These are phyloP conservation scores for Dactylis glomerata DNA, from an alignment of 176 grass and related monocot genomes.

Conservation along the genomic window DNA sequence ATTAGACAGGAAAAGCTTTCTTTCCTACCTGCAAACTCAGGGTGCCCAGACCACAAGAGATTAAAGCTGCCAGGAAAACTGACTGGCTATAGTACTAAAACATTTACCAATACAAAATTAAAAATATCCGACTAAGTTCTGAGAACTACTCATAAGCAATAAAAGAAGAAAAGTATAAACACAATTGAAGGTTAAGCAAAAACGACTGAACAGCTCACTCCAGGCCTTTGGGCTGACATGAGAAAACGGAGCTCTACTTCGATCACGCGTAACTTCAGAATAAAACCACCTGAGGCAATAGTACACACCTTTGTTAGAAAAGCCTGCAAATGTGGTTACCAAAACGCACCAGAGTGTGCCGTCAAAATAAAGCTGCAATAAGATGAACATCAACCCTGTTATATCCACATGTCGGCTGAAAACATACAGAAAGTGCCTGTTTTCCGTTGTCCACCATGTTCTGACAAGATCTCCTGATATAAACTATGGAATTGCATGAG, in stretches of 20 bases:
- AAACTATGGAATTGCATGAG: conserved; percentile 16
- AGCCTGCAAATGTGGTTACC: conserved; percentile 35
- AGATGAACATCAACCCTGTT: conserved; percentile 18
- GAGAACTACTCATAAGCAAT: neutral
- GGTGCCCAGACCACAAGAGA: conserved; percentile 3
- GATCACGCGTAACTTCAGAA: conserved; percentile 29
- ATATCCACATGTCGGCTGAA: conserved; percentile 22
- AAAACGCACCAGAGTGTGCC: conserved; percentile 33
- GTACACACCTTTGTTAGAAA: conserved; percentile 27
- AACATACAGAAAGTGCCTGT: conserved; percentile 28
- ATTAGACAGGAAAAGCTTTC: conserved; percentile 22
- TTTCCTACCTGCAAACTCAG: conserved; percentile 12
- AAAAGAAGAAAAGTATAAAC: neutral
- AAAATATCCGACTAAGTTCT: neutral
- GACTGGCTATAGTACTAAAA: conserved; percentile 14
- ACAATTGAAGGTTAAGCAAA: neutral
- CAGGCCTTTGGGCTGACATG: conserved; percentile 14
- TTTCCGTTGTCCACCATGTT: conserved; percentile 22
- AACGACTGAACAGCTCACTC: conserved; percentile 1
- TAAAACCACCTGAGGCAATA: conserved; percentile 28
- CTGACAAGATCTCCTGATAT: conserved; percentile 16
- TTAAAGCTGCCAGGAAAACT: conserved; percentile 25
- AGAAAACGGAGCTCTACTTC: conserved; percentile 7
- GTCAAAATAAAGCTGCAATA: conserved; percentile 17
- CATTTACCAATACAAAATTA: neutral